Evolutionary conservation across 805 yeast genomes (phyloP).

Genomic region (Kodamaea kakaduensis): DNA sequence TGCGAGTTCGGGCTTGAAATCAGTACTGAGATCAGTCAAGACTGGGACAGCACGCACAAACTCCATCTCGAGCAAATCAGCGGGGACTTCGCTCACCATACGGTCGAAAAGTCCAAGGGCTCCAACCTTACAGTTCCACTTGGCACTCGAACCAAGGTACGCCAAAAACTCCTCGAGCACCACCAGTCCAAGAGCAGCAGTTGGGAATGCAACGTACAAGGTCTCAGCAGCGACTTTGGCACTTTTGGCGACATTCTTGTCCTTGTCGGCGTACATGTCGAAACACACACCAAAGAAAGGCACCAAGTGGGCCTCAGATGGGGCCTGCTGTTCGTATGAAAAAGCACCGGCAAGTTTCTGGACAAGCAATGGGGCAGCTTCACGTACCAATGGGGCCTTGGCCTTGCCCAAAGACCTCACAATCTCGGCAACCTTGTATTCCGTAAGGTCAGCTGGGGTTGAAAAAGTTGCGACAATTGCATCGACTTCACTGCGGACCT

Average conservation of each 20-base stretch:
- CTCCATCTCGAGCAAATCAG: constrained; percentile 77
- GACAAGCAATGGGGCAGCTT: constrained; percentile 64
- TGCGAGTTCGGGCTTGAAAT: constrained; percentile 94
- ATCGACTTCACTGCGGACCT: constrained; percentile 52
- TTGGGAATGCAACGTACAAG: constrained; percentile 64
- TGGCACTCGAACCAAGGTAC: constrained; percentile 77
- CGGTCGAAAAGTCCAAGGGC: constrained; percentile 72
- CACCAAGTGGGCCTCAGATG: constrained; percentile 70
- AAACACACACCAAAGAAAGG: constrained; percentile 60
- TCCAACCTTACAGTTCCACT: constrained; percentile 87
- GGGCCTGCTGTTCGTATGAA: constrained; percentile 57
- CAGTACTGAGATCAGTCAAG: constrained; percentile 85
- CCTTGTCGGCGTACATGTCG: constrained; percentile 82
- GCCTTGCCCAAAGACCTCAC: constrained; percentile 64
- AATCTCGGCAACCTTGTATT: constrained; percentile 64
- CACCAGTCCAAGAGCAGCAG: constrained; percentile 72
- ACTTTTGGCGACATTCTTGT: constrained; percentile 76
- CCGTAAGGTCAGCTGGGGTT: constrained; percentile 40
- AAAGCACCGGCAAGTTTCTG: constrained; percentile 55
- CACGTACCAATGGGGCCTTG: constrained; percentile 73
- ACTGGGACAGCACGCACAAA: constrained; percentile 79
- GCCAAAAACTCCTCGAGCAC: constrained; percentile 57
- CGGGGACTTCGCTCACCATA: constrained; percentile 73
- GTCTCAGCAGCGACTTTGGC: constrained; percentile 78
- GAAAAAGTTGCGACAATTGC: constrained; percentile 47